These are phyloP conservation scores for Stagonosporopsis vannaccii DNA, from an alignment of 2,329 filamentous ascomycete species.

Conservation along the genomic window DNA sequence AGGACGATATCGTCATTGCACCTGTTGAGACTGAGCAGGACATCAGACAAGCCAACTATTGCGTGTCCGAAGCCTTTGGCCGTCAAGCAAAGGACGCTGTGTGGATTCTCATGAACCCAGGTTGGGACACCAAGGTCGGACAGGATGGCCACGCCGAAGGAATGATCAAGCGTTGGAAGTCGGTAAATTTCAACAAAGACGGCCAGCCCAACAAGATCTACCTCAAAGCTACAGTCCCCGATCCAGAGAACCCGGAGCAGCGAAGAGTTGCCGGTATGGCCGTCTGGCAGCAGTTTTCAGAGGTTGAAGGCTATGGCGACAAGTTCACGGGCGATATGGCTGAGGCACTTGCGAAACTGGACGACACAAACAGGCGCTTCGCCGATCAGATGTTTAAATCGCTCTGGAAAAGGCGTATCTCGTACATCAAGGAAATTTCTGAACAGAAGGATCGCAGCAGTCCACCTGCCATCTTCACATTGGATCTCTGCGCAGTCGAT, in stretches of 20 bases:
- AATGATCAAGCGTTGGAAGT: conserved; percentile 54
- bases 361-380: conserved; percentile 58
- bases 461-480: conserved; percentile 57
- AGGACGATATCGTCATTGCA: conserved; percentile 24
- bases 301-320: conserved; percentile 59
- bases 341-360: conserved; percentile 45
- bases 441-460: conserved; percentile 31
- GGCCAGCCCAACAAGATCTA: conserved; percentile 61
- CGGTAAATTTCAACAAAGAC: conserved; percentile 50
- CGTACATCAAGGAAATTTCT: conserved; percentile 51
- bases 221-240: conserved; percentile 61
- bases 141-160: conserved; percentile 46
- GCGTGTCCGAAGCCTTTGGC: conserved; percentile 57
- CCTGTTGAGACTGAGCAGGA: conserved; percentile 34
- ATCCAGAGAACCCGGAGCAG: conserved; percentile 36
- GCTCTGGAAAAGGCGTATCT: conserved; percentile 50
- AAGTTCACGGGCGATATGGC: conserved; percentile 30
- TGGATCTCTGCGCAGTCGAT: conserved; percentile 58
- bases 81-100: conserved; percentile 59
- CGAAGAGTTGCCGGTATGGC: conserved; percentile 59
- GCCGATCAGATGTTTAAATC: conserved; percentile 55
- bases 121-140: conserved; percentile 62
- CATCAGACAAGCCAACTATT: conserved; percentile 40
- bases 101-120: conserved; percentile 62
- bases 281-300: conserved; percentile 63